Evolutionary conservation across 805 yeast genomes (phyloP), one percentile per base, ranked within the genome.

Genomic region (Kluyveromyces wickerhamii): DNA sequence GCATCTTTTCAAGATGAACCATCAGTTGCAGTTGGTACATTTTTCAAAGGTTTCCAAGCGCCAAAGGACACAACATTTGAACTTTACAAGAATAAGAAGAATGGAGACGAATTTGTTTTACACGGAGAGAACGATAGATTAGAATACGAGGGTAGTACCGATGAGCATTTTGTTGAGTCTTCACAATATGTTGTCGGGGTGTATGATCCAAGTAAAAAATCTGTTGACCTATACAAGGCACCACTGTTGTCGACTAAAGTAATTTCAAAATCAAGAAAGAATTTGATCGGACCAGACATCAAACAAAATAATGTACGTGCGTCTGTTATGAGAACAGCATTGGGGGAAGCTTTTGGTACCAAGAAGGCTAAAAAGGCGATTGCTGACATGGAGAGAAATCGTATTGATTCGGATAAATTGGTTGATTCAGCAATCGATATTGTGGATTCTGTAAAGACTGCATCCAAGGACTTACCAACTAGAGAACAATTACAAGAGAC

Each of bases 281-380:
- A 61, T 29, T 66, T 67, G 41, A 63, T 64, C 29, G 83, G 85
- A 5, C 92, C 92, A 15, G 59, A 67, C 17, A 67, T 84, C 37
- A 75, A 72, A 60, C 81, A 74, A 54, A 60, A 63, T 7, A 72
- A 65, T 37, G 67, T 64, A 4, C 60, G 66, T 40, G 49, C 52
- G 47, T 64, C 71, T 39, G 63, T 67, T 12, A 85, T 84, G 61
- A 74, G 96, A 57, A 83, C 74, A 37, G 81, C 85, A 2, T 70
- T 92, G 52, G 98, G 98, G 52, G 89, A 86, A 61, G 94, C 92
- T 3, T 92, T 92, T 49, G 98, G 98, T 70, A 89, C 98, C 38
- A 88, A 84, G 65, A 88, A 78, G 65, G 96, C 96, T 42, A 89
- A 86, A 65, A 81, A 85, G 48, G 94, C 94, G 22, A 82, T 92